phyloP scores from a whole-genome alignment of 2,329 filamentous ascomycete species.

The Sordariomycetes sp. region DNA sequence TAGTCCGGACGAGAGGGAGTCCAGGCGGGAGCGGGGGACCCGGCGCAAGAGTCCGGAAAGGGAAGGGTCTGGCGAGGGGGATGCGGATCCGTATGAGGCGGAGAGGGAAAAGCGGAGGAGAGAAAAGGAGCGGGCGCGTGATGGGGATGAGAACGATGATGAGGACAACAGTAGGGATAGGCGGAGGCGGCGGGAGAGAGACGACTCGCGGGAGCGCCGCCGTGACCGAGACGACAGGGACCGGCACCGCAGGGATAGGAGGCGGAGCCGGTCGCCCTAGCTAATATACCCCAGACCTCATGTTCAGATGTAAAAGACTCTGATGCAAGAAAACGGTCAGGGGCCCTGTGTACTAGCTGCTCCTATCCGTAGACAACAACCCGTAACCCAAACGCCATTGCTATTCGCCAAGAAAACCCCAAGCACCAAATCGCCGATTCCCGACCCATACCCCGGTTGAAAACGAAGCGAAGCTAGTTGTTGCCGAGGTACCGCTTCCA shows the following conservation, averaged over 20 bases:
- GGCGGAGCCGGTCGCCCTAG: conserved; percentile 2
- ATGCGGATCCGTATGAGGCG: conserved; percentile 9
- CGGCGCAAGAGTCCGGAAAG: background rate
- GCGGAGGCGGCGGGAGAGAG: conserved; percentile 7
- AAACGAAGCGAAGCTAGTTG: conserved; percentile 12
- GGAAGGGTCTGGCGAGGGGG: conserved; percentile 3
- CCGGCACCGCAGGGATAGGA: conserved; percentile 10
- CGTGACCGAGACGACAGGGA: conserved; percentile 15
- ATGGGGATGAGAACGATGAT: conserved; percentile 11
- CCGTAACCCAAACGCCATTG: background rate
- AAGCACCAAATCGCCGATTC: background rate
- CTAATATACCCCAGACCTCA: background rate
- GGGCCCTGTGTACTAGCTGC: background rate
- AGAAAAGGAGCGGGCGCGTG: conserved; percentile 12
- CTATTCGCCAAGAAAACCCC: background rate
- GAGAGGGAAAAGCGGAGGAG: conserved; percentile 2
- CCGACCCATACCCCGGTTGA: background rate
- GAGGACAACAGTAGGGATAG: conserved; percentile 12
- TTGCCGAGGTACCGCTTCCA: conserved; percentile 66
- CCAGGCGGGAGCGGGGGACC: background rate
- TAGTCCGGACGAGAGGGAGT: background rate
- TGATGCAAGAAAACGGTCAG: background rate
- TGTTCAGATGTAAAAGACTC: background rate
- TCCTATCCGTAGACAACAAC: background rate
- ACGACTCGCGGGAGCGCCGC: conserved; percentile 8